phyloP scores from a whole-genome alignment of 2,329 filamentous ascomycete species.

The Cytospora mali region DNA sequence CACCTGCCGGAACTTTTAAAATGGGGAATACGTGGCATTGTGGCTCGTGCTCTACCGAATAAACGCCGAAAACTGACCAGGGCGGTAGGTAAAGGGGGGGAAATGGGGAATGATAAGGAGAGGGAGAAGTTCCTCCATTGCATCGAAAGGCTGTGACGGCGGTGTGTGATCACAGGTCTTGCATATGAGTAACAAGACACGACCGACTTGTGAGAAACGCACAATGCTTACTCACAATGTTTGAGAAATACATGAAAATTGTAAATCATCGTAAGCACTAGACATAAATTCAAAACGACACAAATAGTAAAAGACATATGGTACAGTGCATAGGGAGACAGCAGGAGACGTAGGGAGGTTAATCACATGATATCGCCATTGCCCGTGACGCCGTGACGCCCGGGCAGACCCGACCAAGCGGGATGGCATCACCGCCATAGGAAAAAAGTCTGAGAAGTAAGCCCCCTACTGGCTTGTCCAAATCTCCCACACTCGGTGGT shows the following conservation, averaged over 20 bases:
- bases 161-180: background rate
- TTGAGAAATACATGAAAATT: too few relatives aligned
- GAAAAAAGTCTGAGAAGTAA: background rate
- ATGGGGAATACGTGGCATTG: background rate
- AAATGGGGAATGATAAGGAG: background rate
- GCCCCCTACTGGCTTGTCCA: background rate
- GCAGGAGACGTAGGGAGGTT: background rate
- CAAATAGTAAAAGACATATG: background rate
- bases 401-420: constrained; percentile 15
- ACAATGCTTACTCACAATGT: background rate
- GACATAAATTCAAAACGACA: background rate
- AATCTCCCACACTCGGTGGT: background rate
- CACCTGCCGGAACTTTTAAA: background rate
- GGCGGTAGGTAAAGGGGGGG: background rate
- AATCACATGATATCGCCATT: background rate
- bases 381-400: background rate
- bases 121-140: background rate
- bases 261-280: too few relatives aligned
- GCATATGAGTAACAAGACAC: background rate
- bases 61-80: constrained; percentile 3
- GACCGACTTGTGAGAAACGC: background rate
- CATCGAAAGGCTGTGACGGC: background rate
- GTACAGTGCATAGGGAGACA: background rate
- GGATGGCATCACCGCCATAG: background rate
- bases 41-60: constrained; percentile 1